These are phyloP conservation scores for Actinomortierella wolfii DNA, from an alignment of 371 early-diverging fungal species.

Conservation along the genomic window DNA sequence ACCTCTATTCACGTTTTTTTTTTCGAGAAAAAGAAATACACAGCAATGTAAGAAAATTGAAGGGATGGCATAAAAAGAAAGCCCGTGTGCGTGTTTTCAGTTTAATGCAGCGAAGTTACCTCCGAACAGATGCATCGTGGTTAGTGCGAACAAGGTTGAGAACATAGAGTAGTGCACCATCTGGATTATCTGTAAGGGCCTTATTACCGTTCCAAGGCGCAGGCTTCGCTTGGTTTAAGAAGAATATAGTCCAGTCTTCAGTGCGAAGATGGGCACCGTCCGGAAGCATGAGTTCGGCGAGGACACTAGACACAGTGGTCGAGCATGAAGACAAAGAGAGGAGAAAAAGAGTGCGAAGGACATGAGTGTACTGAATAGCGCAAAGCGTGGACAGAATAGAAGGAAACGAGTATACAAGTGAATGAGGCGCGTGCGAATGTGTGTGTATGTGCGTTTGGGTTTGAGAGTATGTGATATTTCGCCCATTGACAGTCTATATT, in stretches of 20 bases:
- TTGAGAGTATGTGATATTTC: no score
- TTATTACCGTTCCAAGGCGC: slow-evolving; percentile 52
- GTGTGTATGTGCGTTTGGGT: neutral
- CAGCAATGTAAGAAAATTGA: neutral
- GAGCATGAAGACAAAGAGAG: neutral
- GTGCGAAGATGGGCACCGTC: slow-evolving; percentile 93
- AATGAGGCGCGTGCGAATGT: neutral
- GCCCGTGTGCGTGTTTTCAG: neutral
- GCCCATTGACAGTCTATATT: no score
- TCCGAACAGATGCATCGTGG: slow-evolving; percentile 81
- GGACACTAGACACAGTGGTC: slow-evolving; percentile 53
- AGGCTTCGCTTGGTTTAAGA: slow-evolving; percentile 77
- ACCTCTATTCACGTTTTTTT: slow-evolving; percentile 56
- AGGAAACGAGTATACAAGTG: neutral
- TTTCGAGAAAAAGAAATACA: neutral
- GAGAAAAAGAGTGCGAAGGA: neutral
- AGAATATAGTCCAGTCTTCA: slow-evolving; percentile 95
- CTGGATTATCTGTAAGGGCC: slow-evolving; percentile 48
- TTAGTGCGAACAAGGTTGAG: slow-evolving; percentile 90
- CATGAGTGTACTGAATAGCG: neutral
- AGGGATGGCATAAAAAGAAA: neutral
- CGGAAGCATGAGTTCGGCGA: slow-evolving; percentile 95
- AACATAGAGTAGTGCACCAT: slow-evolving; percentile 79
- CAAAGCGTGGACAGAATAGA: slow-evolving; percentile 6
- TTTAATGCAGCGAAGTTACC: slow-evolving; percentile 42